Conservation (phyloP, 345 rosid species). For the Arabis alpina region DNA sequence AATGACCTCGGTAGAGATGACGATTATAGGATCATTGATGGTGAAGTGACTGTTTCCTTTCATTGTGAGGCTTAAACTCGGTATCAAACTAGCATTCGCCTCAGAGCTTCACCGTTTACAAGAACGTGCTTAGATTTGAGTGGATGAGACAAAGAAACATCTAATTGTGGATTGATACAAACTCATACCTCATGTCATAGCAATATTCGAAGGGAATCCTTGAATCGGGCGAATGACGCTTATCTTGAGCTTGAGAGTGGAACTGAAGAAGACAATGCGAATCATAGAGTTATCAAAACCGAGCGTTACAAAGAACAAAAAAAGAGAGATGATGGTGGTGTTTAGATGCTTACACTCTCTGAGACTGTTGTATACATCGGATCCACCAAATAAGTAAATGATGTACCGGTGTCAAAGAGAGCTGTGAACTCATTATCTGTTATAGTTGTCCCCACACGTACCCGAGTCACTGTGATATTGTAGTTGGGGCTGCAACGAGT, state of each 20-base stretch:
- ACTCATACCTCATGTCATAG: slow-evolving; percentile 71
- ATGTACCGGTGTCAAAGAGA: slow-evolving; percentile 86
- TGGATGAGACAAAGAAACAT: not conserved
- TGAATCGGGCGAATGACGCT: slow-evolving; percentile 58
- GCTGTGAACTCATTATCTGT: slow-evolving; percentile 62
- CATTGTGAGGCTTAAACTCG: slow-evolving; percentile 70
- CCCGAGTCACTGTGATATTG: slow-evolving; percentile 63
- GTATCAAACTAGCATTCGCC: slow-evolving; percentile 66
- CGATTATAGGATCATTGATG: slow-evolving; percentile 72
- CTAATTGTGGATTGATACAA: slow-evolving; percentile 1
- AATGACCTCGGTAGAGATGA: slow-evolving; percentile 65
- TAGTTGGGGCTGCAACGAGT: slow-evolving; percentile 66
- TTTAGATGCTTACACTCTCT: slow-evolving; percentile 58
- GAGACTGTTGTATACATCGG: slow-evolving; percentile 60
- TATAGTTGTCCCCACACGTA: slow-evolving; percentile 64
- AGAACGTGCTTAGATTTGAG: slow-evolving; percentile 22
- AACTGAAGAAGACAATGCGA: slow-evolving; percentile 55
- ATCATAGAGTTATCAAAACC: slow-evolving; percentile 12
- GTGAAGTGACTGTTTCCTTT: slow-evolving; percentile 68
- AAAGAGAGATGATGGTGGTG: not conserved
- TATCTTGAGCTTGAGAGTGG: slow-evolving; percentile 72
- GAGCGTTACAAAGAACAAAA: not conserved
- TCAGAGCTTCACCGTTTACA: slow-evolving; percentile 53
- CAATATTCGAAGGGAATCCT: slow-evolving; percentile 86
- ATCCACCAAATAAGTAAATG: slow-evolving; percentile 77